These are phyloP conservation scores for Favolaschia claudopus DNA, from an alignment of 768 basidiomycete species.

Conservation along the genomic window DNA sequence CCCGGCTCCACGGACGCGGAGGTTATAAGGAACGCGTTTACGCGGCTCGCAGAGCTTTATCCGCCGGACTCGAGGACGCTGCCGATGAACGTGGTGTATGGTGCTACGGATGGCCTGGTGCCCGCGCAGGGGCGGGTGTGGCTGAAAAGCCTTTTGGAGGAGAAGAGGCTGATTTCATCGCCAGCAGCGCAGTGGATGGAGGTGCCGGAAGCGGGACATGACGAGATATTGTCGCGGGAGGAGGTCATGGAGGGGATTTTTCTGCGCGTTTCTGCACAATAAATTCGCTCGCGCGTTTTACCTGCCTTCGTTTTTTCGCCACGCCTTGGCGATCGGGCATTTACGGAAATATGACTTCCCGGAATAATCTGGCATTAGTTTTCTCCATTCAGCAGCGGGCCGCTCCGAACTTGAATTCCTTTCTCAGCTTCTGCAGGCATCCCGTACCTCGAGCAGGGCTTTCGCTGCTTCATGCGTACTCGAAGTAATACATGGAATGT, in stretches of 20 bases:
- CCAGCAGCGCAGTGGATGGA: slow-evolving; percentile 15
- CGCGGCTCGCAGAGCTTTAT: slow-evolving; percentile 6
- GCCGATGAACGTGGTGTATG: slow-evolving; percentile 16
- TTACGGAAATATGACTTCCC: no score
- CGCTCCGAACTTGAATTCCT: no score
- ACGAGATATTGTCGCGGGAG: slow-evolving; percentile 21
- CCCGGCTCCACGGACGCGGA: slow-evolving; percentile 7
- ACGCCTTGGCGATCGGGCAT: no score
- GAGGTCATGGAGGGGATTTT: slow-evolving; percentile 14
- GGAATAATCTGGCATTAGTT: no score
- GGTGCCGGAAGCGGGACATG: slow-evolving; percentile 20
- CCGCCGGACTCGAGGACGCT: background rate
- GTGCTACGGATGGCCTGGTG: slow-evolving; percentile 21
- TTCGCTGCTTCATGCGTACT: no score
- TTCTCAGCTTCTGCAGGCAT: no score
- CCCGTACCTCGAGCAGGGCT: no score
- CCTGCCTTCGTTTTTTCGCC: no score
- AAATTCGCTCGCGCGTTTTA: no score
- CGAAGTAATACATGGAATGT: no score
- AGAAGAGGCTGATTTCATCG: background rate
- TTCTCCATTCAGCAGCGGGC: no score
- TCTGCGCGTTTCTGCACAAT: background rate
- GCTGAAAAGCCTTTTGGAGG: slow-evolving; percentile 11
- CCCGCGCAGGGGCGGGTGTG: slow-evolving; percentile 15
- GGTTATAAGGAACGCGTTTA: slow-evolving; percentile 7